Conservation (phyloP, 306 rosid species). For the Acacia acuminata region DNA sequence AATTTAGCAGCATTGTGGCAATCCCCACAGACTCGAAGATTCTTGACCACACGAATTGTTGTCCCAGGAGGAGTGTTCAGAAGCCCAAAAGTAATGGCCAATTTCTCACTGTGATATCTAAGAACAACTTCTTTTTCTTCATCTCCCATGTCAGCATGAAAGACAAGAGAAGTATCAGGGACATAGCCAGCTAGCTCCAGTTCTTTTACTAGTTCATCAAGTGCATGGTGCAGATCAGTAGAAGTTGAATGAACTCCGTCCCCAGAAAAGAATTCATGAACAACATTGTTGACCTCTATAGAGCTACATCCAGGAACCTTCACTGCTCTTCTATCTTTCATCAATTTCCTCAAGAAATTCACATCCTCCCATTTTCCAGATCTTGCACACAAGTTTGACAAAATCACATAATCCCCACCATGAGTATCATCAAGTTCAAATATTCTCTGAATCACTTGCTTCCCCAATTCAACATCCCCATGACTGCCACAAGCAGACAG, state of each 20-base stretch:
- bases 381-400: conserved; percentile 77
- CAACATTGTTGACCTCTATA: conserved; percentile 80
- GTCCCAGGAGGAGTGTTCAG: conserved; percentile 69
- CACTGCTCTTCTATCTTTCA: conserved; percentile 65
- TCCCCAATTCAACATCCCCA: conserved; percentile 72
- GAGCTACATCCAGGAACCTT: conserved; percentile 90
- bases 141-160: conserved; percentile 66
- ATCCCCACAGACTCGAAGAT: conserved; percentile 80
- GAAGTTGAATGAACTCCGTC: conserved; percentile 62
- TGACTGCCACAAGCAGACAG: conserved; percentile 72
- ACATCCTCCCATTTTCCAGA: conserved; percentile 84
- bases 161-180: conserved; percentile 71
- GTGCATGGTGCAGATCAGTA: conserved; percentile 51
- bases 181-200: conserved; percentile 75
- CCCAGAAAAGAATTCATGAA: conserved; percentile 83
- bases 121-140: conserved; percentile 66
- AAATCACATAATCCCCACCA: conserved; percentile 84
- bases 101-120: conserved; percentile 85
- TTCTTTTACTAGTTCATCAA: conserved; percentile 70
- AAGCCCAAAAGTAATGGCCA: conserved; percentile 78
- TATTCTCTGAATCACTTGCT: conserved; percentile 56
- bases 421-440: conserved; percentile 76
- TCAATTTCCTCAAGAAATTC: conserved; percentile 63
- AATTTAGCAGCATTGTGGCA: conserved; percentile 78
- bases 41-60: conserved; percentile 77